Percentiles rank a stretch among this genome's conserved stretches.
Conservation (phyloP, 2,329 filamentous ascomycete genomes). For the Pseudopithomyces chartarum region DNA sequence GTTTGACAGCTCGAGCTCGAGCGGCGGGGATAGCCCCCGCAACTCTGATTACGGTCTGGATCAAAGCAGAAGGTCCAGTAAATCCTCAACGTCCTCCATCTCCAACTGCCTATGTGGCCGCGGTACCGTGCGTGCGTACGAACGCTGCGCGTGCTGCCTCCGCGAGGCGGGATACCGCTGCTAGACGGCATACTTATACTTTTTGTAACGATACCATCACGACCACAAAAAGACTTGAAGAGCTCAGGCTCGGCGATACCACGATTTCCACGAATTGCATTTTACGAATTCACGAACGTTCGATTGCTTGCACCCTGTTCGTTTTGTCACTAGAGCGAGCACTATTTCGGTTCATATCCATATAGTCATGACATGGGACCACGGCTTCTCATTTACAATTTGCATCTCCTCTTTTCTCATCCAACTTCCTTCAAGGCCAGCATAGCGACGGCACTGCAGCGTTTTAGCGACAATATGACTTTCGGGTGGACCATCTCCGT, state of each 20-base stretch:
- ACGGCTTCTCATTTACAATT: slow-evolving; percentile 16
- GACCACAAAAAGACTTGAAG: slow-evolving; percentile 39
- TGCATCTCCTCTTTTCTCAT: slow-evolving; percentile 27
- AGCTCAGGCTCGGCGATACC: slow-evolving; percentile 45
- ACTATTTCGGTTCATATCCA: slow-evolving; percentile 8
- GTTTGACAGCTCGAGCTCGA: slow-evolving; percentile 57
- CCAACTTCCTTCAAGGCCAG: slow-evolving; percentile 24
- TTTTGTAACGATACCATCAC: slow-evolving; percentile 21
- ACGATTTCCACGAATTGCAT: slow-evolving; percentile 25
- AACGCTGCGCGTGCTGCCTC: slow-evolving; percentile 50
- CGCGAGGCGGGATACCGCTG: slow-evolving; percentile 47
- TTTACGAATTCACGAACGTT: slow-evolving; percentile 18
- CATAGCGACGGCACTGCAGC: slow-evolving; percentile 45
- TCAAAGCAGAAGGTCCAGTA: slow-evolving; percentile 40
- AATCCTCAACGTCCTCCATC: slow-evolving; percentile 34
- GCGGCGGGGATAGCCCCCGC: slow-evolving; percentile 61
- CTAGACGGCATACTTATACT: slow-evolving; percentile 16
- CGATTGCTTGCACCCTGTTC: slow-evolving; percentile 10
- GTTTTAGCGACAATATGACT: slow-evolving; percentile 31
- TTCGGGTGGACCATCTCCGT: slow-evolving; percentile 11
- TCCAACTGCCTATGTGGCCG: slow-evolving; percentile 45
- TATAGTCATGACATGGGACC: slow-evolving; percentile 14
- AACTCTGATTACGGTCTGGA: slow-evolving; percentile 54
- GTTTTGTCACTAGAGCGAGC: slow-evolving; percentile 7
- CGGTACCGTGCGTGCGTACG: slow-evolving; percentile 47